phyloP scores from a whole-genome alignment of 495 filamentous ascomycete genomes.

The Aspergillus steynii region DNA sequence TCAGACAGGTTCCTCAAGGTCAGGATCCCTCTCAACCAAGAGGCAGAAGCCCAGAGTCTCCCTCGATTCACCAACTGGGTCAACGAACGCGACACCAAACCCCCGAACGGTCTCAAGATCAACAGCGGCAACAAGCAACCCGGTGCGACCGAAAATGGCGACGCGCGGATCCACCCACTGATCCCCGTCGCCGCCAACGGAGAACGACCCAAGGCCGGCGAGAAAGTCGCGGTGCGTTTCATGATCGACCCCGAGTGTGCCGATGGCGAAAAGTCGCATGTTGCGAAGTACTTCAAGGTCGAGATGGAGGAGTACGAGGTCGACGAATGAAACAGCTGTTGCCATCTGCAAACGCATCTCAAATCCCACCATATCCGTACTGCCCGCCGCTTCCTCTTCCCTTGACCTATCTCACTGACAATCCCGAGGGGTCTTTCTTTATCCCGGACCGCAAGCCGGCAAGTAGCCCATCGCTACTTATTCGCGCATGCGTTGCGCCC shows the following conservation, averaged over 20 bases:
- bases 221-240: conserved; percentile 77
- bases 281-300: conserved; percentile 67
- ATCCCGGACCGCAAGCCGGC: too few species aligned
- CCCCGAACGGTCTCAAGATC: conserved; percentile 30
- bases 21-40: conserved; percentile 82
- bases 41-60: conserved; percentile 55
- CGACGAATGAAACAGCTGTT: conserved; percentile 27
- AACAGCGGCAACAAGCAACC: neutral
- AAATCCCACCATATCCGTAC: too few species aligned
- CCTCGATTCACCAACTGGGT: conserved; percentile 53
- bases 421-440: neutral
- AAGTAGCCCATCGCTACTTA: too few species aligned
- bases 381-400: neutral
- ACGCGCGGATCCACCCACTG: conserved; percentile 21
- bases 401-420: neutral
- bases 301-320: conserved; percentile 71
- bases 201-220: conserved; percentile 46
- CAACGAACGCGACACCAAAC: conserved; percentile 18
- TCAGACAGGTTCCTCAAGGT: conserved; percentile 76
- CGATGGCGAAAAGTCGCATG: conserved; percentile 64
- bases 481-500: too few species aligned
- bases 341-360: too few species aligned
- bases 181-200: conserved; percentile 43
- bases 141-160: conserved; percentile 3
- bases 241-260: conserved; percentile 83